phyloP scores from a whole-genome alignment of 1,139 yeast species.

The Barnettozyma hawaiiensis region DNA sequence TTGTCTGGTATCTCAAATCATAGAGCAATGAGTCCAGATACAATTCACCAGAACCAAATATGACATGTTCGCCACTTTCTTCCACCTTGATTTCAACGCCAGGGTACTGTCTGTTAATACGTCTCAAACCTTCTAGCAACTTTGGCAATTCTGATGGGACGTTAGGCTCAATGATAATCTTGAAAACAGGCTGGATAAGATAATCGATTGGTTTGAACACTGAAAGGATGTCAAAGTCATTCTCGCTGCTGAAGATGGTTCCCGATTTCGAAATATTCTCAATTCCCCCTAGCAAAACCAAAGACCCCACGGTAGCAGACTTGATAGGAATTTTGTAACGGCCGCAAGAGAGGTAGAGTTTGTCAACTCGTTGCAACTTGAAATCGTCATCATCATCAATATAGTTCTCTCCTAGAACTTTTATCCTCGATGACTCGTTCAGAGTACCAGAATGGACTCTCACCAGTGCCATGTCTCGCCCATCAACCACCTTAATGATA shows the following conservation, averaged over 20 bases:
- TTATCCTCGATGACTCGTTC: slow-evolving; percentile 41
- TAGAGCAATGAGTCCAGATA: slow-evolving; percentile 80
- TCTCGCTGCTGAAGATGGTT: slow-evolving; percentile 37
- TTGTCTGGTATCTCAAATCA: slow-evolving; percentile 62
- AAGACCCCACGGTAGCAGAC: slow-evolving; percentile 54
- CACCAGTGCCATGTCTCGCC: slow-evolving; percentile 43
- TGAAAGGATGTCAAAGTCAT: slow-evolving; percentile 23
- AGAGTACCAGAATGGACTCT: slow-evolving; percentile 60
- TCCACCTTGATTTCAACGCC: slow-evolving; percentile 67
- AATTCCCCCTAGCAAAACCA: slow-evolving; percentile 61
- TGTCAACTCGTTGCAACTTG: slow-evolving; percentile 36
- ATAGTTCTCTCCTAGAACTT: slow-evolving; percentile 54
- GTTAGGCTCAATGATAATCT: slow-evolving; percentile 78
- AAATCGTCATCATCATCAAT: slow-evolving; percentile 49
- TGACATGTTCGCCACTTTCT: slow-evolving; percentile 82
- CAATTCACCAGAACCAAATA: slow-evolving; percentile 82
- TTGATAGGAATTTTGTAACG: slow-evolving; percentile 58
- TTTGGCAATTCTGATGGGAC: slow-evolving; percentile 75
- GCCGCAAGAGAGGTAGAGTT: slow-evolving; percentile 61
- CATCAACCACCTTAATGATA: slow-evolving; percentile 54
- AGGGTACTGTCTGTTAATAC: slow-evolving; percentile 57
- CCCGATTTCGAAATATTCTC: slow-evolving; percentile 56
- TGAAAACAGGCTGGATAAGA: slow-evolving; percentile 56
- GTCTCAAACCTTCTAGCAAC: slow-evolving; percentile 61
- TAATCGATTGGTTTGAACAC: slow-evolving; percentile 41